phyloP scores from a whole-genome alignment of 1,139 yeast species.

The Diutina scorzettiae region DNA sequence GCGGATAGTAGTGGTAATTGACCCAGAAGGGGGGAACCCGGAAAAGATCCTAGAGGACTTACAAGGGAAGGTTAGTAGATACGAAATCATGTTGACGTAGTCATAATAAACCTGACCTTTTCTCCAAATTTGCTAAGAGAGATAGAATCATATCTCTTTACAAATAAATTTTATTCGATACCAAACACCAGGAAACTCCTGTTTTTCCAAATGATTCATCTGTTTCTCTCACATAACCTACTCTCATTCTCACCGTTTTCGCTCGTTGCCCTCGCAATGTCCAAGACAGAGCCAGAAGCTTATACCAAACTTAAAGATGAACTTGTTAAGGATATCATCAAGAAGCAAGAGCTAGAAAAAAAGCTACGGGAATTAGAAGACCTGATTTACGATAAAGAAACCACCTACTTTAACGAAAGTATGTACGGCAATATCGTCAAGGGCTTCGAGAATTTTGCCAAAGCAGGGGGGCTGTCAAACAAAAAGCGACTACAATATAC shows the following conservation, averaged over 20 bases:
- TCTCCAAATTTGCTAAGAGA: no score
- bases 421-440: slow-evolving; percentile 72
- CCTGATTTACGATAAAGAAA: slow-evolving; percentile 70
- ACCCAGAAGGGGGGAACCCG: background rate
- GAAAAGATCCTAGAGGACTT: background rate
- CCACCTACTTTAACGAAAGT: slow-evolving; percentile 60
- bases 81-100: no score
- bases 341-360: slow-evolving; percentile 54
- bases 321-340: slow-evolving; percentile 50
- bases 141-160: no score
- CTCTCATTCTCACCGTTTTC: no score
- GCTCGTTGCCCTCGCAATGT: no score
- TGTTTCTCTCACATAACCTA: background rate
- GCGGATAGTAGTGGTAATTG: background rate
- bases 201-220: no score
- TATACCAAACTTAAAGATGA: slow-evolving; percentile 61
- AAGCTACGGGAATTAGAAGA: slow-evolving; percentile 60
- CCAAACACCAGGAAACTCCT: no score
- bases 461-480: slow-evolving; percentile 26
- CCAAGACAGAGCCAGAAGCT: slow-evolving; percentile 26
- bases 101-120: no score
- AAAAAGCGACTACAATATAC: slow-evolving; percentile 47
- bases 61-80: no score
- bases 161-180: no score
- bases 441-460: slow-evolving; percentile 79